Evolutionary conservation across 164 flowering plant genomes (phyloP), one percentile per base, ranked within the genome.

Genomic region (Sextonia rubra): DNA sequence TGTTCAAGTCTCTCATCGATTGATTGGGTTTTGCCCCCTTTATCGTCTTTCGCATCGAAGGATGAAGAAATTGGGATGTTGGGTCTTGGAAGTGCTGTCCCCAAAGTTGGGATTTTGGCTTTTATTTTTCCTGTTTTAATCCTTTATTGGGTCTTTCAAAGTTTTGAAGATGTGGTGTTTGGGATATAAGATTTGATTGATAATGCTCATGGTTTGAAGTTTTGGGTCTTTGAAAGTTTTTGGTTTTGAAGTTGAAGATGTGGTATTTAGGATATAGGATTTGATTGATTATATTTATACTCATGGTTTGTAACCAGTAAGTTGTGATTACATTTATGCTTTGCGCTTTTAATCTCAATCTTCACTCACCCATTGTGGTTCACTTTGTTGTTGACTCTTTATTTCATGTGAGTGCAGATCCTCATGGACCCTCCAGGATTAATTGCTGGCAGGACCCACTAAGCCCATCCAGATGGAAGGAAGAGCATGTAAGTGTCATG

Each of bases 401-500:
- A 12, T 66, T 73, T 69, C 25, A 1, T 25, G 32, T 61, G 62
- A 18, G 64, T 79, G 75, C 87, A 90, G 94, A 88, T 79, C 90
- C 83, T 76, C 89, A 85, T 71, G 94, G 94, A 71, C 85, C 89
- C 66, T 85, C 86, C n/a, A 88, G 77, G 80, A 85, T 90, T 71
- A 86, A 88, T 77, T 77, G 74, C 76, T 90, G 94, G 94, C 61
- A 84, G 71, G 91, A 88, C 55, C 94, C 94, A 26, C 1, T 90
- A 80, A 81, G 73, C 72, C 94, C 94, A 72, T 80, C 90, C 47
- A 85, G 73, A 64, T 90, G 94, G 94, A 90, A 90, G 69, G 86
- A 82, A 77, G 90, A 88, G 75, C 94, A 90, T 48, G 90, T 90
- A 63, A 84, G 89, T 81, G 4, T 68, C 66, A 23, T 44, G 58